Percentiles rank a stretch among this genome's conserved stretches.
Evolutionary conservation across 139 green algal species (phyloP).

Genomic region (Axilococcus clingmanii): DNA sequence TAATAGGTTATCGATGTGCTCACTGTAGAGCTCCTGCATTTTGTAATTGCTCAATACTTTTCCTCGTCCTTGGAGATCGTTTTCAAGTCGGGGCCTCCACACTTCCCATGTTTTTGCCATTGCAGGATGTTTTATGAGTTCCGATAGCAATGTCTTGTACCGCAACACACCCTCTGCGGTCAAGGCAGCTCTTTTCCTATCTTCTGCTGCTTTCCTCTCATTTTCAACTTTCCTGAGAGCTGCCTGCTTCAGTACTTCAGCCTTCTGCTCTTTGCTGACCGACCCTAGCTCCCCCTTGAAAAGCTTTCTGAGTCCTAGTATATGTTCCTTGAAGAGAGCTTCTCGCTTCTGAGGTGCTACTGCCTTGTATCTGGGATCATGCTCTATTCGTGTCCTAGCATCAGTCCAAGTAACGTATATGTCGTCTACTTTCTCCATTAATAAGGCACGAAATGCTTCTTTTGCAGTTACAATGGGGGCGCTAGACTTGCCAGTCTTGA

Average conservation of each 20-base stretch:
- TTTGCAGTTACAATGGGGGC: conserved; percentile 7
- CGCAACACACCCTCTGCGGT: conserved; percentile 30
- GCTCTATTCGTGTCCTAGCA: not conserved
- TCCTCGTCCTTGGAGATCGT: conserved; percentile 37
- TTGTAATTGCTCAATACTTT: too few species aligned
- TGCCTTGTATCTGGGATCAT: not conserved
- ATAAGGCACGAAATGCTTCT: conserved; percentile 34
- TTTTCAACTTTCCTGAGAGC: conserved; percentile 4
- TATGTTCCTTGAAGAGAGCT: conserved; percentile 4
- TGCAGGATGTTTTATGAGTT: too few species aligned
- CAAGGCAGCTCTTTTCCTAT: conserved; percentile 21
- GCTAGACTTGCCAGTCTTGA: not conserved
- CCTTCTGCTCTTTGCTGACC: conserved; percentile 25
- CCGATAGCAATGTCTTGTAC: conserved; percentile 47
- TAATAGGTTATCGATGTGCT: too few species aligned
- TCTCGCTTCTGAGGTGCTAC: conserved; percentile 7
- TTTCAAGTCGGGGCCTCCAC: conserved; percentile 21
- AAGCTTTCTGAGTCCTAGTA: conserved; percentile 22
- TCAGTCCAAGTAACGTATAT: conserved; percentile 6
- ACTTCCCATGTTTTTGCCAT: conserved; percentile 34
- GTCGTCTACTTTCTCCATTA: conserved; percentile 45
- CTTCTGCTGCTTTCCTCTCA: conserved; percentile 10
- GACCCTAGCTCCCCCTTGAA: too few species aligned
- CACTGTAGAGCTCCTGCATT: too few species aligned
- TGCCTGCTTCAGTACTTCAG: conserved; percentile 8